These are phyloP conservation scores for Eutrema japonicum DNA, from an alignment of 345 rosid species.

Conservation along the genomic window DNA sequence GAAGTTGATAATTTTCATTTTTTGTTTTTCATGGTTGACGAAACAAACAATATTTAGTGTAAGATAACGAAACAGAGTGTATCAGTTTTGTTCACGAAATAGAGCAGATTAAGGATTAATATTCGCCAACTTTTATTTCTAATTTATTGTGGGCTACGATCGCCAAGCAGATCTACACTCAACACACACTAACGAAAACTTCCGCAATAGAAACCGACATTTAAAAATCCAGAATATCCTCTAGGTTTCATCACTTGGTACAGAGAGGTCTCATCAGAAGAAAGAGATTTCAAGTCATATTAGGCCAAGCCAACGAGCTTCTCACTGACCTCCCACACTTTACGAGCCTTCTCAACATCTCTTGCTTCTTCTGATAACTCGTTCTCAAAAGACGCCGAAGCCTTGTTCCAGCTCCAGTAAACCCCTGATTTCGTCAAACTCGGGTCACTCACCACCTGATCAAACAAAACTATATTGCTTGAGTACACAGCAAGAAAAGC, in stretches of 20 bases:
- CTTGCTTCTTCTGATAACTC: constrained; percentile 95
- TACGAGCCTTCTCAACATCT: constrained; percentile 80
- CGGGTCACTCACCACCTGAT: constrained; percentile 88
- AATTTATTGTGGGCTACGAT: constrained; percentile 23
- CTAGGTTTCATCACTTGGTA: constrained; percentile 21
- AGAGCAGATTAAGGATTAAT: neutral
- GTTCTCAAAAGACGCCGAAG: constrained; percentile 91
- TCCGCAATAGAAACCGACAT: constrained; percentile 1
- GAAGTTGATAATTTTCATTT: too few species aligned
- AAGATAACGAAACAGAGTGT: constrained; percentile 17
- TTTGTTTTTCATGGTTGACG: neutral
- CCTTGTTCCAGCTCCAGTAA: constrained; percentile 99
- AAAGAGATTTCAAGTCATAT: constrained; percentile 17
- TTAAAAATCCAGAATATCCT: constrained; percentile 14
- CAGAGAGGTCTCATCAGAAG: constrained; percentile 2
- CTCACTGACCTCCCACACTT: constrained; percentile 96
- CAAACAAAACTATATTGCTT: neutral
- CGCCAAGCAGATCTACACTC: constrained; percentile 40
- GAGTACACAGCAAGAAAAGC: constrained; percentile 17
- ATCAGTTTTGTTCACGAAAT: too few species aligned
- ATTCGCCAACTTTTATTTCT: constrained; percentile 22
- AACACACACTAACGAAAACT: constrained; percentile 22
- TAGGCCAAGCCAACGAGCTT: constrained; percentile 92
- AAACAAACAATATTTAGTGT: neutral
- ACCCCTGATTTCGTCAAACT: constrained; percentile 96